A percentile compares a stretch with the other conserved stretches of the same genome.
Conservation (phyloP, 1,284 basidiomycete species). For the Ganoderma boninense region DNA sequence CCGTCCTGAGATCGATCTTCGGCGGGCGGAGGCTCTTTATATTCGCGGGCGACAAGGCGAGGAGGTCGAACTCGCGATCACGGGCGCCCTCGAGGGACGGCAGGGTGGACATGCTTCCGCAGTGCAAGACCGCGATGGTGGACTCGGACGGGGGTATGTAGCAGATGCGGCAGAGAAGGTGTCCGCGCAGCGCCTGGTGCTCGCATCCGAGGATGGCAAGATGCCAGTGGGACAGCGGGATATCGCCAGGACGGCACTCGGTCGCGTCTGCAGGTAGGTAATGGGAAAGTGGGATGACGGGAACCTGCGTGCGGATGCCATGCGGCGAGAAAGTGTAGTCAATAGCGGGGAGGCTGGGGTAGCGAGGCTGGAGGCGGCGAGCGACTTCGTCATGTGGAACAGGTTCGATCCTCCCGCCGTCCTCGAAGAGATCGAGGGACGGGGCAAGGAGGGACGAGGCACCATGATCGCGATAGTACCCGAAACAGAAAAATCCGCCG, state of each 20-base stretch:
- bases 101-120: neutral
- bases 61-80: neutral
- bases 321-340: neutral
- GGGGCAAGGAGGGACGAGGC: neutral
- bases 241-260: neutral
- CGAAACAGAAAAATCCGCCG: neutral
- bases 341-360: neutral
- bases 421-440: neutral
- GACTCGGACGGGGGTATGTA: neutral
- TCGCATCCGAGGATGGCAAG: neutral
- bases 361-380: neutral
- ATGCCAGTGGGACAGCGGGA: neutral
- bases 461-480: neutral
- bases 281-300: neutral
- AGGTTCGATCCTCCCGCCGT: neutral
- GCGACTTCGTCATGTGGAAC: conserved; percentile 4
- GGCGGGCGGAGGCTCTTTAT: neutral
- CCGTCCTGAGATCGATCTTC: neutral
- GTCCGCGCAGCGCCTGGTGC: neutral
- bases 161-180: neutral
- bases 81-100: neutral
- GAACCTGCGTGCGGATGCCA: neutral
- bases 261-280: neutral
- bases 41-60: neutral
- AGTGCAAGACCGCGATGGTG: neutral